Base-by-base conservation (phyloP, 2,329 filamentous ascomycete genomes). In the Colletotrichum echinochloae region DNA sequence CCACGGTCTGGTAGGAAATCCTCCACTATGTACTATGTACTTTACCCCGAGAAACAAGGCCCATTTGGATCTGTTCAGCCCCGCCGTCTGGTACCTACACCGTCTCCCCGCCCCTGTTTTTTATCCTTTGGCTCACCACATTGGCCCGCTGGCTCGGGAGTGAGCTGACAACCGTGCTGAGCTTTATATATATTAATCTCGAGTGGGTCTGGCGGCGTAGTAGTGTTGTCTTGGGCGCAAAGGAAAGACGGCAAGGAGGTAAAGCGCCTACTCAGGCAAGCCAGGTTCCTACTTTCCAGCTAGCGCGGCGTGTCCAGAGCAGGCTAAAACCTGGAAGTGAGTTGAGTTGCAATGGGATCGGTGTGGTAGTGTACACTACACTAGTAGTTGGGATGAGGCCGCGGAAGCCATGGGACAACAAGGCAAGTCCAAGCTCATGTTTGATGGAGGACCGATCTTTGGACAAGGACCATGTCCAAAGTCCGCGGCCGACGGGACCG, bases 31-130 rank as follows among this genome's bases (percentile, higher is more conserved):
- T n/a, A n/a, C n/a, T n/a, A n/a, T n/a, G n/a, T n/a, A n/a, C n/a
- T 16, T 5, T 18, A 11, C 23, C 23, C 8, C 67, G 57, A 26
- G 37, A 57, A 59, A 67, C 54, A 57, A 70, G 46, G 57, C 54
- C 64, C 64, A 67, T 67, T 44, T 44, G 57, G 28, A 35, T 67
- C 59, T 35, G 62, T 51, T 51, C 26, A 8, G 48, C 49, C 56
- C 63, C 63, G 67, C 63, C 66, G 56, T 49, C 61, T 39, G 56
- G 56, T 66, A 63, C 33, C 26, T 28, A 52, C 33, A n/a, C n/a
- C n/a, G 60, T 44, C 44, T 60, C 39, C 55, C 52, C 54, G 23
- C 39, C 48, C 37, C 48, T 49, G 48, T 23, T 12, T 12, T 23
- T 62, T 60, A 44, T 44, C 11, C 20, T 55, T 60, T 41, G 33